Evolutionary conservation across 169 alveolate species (phyloP), one percentile per base, ranked within the genome.

Genomic region (Plasmodium chabaudi): DNA sequence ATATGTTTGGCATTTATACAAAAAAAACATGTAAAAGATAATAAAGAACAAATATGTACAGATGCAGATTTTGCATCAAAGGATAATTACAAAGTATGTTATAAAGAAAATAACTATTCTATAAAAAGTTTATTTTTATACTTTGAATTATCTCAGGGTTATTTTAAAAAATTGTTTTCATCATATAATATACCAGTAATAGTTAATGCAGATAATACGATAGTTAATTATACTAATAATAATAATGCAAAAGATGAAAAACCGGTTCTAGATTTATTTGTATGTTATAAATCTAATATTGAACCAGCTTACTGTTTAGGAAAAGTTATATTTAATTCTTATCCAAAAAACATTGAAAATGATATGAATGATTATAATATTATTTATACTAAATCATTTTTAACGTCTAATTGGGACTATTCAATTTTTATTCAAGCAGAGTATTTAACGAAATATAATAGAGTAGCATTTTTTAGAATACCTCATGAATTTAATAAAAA

Each of bases 381-480:
- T 6, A 82, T 82, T 53, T 82, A 82, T 47, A 82, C 90, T 9
- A 51, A 82, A 55, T 82, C 90, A 2, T 82, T 82, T 82, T 69
- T 82, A 82, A 82, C 90, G 10, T 39, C 59, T 7, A 82, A 82
- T 42, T 82, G 90, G 90, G 84, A 82, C 9, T 82, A 82, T 47
- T 13, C 67, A 42, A 4, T 82, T n/a, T 12, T 56, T 55, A 56
- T 82, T 19, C 67, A 65, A 34, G 90, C 86, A 13, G 72, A 82
- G 7, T 82, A 82, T 61, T 55, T 82, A 34, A 82, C 90, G 10
- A 9, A 23, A 1, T 67, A 82, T 61, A 82, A 82, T 61, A 70
- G 90, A 25, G 39, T 82, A 4, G 49, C 53, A 19, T 82, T 82
- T 67, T 49, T 82, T 27, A 67, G 42, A n/a, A 17, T 57, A 53